These are phyloP conservation scores for Didymellaceae sp. DNA, from an alignment of 2,329 filamentous ascomycete species.

Conservation along the genomic window DNA sequence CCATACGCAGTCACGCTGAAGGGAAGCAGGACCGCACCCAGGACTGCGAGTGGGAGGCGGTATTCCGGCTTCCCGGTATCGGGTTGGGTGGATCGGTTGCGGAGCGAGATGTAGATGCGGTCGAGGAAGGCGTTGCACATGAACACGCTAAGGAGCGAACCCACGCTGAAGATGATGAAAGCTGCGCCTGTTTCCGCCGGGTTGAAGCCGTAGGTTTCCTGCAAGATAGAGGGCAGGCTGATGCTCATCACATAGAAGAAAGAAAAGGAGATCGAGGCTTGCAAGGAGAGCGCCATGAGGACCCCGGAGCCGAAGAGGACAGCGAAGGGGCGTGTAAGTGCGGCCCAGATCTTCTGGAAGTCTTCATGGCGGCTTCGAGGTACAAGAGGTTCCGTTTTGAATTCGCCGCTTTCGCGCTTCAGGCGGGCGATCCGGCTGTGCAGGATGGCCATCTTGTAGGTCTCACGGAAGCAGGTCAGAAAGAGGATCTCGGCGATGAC, in stretches of 20 bases:
- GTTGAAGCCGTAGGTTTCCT: slow-evolving; percentile 52
- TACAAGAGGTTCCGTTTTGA: slow-evolving; percentile 9
- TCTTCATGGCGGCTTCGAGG: slow-evolving; percentile 25
- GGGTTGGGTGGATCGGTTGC: slow-evolving; percentile 43
- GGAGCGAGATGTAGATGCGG: slow-evolving; percentile 60
- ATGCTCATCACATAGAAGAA: slow-evolving; percentile 57
- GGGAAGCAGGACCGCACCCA: slow-evolving; percentile 57
- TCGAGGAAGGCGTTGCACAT: slow-evolving; percentile 61
- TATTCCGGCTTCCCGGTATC: slow-evolving; percentile 59
- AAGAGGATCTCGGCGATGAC: slow-evolving; percentile 59
- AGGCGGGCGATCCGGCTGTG: slow-evolving; percentile 30
- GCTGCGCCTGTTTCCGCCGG: slow-evolving; percentile 60
- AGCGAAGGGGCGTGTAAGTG: slow-evolving; percentile 50
- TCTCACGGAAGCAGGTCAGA: slow-evolving; percentile 63
- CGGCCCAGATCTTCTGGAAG: slow-evolving; percentile 42
- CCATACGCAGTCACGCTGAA: slow-evolving; percentile 57
- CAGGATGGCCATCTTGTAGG: slow-evolving; percentile 66
- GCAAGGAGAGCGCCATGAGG: slow-evolving; percentile 59
- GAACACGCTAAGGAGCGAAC: slow-evolving; percentile 56
- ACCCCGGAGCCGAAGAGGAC: slow-evolving; percentile 59
- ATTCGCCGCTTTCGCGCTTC: slow-evolving; percentile 24
- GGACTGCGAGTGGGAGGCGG: slow-evolving; percentile 60
- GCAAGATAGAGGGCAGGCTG: slow-evolving; percentile 53
- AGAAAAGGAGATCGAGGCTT: slow-evolving; percentile 51
- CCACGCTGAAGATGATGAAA: slow-evolving; percentile 63